Percentiles rank a stretch among this genome's conserved stretches.
Evolutionary conservation across 768 basidiomycete genomes (phyloP).

Genomic region (Mycena rebaudengoi): DNA sequence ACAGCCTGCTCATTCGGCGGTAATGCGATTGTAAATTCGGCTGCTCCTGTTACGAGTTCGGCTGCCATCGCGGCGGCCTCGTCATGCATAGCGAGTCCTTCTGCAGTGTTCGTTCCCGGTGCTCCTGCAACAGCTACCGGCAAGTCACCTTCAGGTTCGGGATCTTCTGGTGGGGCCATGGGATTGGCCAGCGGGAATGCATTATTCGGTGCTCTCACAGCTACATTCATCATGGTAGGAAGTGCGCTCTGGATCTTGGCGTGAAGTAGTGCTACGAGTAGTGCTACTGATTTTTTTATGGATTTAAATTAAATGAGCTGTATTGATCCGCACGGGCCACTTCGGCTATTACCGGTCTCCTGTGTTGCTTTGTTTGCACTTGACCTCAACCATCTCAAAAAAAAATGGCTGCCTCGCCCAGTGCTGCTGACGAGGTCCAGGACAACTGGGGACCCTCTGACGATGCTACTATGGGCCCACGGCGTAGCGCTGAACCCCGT

Average conservation of each 20-base stretch:
- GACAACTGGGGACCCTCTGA: conserved; percentile 63
- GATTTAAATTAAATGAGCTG: too few relatives aligned
- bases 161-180: too few relatives aligned
- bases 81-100: conserved; percentile 15
- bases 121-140: too few relatives aligned
- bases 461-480: conserved; percentile 53
- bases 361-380: neutral
- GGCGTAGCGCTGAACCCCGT: conserved; percentile 52
- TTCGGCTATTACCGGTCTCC: too few relatives aligned
- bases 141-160: too few relatives aligned
- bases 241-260: too few relatives aligned
- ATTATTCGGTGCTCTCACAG: too few relatives aligned
- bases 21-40: conserved; percentile 15
- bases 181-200: too few relatives aligned
- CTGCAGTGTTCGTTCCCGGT: conserved; percentile 20
- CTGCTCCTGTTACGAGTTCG: neutral
- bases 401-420: conserved; percentile 28
- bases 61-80: neutral
- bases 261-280: too few relatives aligned
- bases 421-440: conserved; percentile 23
- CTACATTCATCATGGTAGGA: too few relatives aligned
- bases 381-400: neutral
- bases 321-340: neutral
- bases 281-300: too few relatives aligned
- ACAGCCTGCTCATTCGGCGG: conserved; percentile 23